A percentile compares a stretch with the other conserved stretches of the same genome.
Evolutionary conservation across 2,329 filamentous ascomycete genomes (phyloP).

Genomic region (Biscogniauxia sp.): DNA sequence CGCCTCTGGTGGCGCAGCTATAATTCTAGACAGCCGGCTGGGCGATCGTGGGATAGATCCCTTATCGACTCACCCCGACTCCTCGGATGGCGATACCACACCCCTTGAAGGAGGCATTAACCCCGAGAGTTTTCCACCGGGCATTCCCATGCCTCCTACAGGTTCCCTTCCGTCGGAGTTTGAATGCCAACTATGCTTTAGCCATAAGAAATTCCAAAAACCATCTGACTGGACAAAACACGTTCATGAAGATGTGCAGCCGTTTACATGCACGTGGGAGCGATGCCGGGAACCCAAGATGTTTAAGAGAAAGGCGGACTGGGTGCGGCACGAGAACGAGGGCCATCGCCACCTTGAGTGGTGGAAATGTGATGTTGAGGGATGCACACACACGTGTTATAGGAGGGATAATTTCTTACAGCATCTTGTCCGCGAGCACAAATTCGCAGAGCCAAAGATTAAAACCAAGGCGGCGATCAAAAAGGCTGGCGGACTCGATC

Average conservation of each 20-base stretch:
- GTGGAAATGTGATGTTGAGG: constrained; percentile 81
- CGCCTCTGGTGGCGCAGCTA: constrained; percentile 63
- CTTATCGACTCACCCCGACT: constrained; percentile 50
- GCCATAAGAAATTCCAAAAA: constrained; percentile 80
- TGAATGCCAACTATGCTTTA: constrained; percentile 86
- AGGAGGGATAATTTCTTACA: constrained; percentile 91
- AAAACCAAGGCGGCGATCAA: constrained; percentile 71
- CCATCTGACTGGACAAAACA: constrained; percentile 97
- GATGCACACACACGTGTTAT: constrained; percentile 80
- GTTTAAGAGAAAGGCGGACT: constrained; percentile 94
- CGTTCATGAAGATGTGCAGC: constrained; percentile 89
- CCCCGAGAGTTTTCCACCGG: constrained; percentile 71
- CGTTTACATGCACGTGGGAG: constrained; percentile 89
- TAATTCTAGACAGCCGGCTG: constrained; percentile 58
- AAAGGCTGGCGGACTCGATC: constrained; percentile 55
- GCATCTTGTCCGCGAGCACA: constrained; percentile 89
- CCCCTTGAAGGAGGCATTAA: constrained; percentile 67
- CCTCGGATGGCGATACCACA: constrained; percentile 65
- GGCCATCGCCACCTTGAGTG: constrained; percentile 85
- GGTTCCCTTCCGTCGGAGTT: constrained; percentile 78
- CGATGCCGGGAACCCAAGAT: constrained; percentile 81
- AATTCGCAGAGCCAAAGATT: constrained; percentile 75
- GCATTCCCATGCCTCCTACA: constrained; percentile 80
- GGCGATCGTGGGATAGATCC: constrained; percentile 59
- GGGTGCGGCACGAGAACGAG: constrained; percentile 93